Evolutionary conservation across 208 protist species (phyloP).

Genomic region (Trypanosoma platydactyli): DNA sequence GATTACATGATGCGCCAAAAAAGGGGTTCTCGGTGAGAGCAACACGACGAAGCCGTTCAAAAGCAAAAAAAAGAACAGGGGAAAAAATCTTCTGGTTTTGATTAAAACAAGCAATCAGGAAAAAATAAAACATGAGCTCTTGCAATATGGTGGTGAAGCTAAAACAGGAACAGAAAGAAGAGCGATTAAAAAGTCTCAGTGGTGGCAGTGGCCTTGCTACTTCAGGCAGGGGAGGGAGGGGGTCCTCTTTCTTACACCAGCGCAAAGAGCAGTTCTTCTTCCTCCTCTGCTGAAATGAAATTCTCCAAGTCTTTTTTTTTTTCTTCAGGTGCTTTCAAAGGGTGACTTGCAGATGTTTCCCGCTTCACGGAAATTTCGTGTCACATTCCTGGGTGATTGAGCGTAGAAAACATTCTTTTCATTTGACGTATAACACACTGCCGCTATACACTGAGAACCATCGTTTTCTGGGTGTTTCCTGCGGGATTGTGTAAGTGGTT

Average conservation of each 20-base stretch:
- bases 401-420: constrained; percentile 68
- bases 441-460: constrained; percentile 70
- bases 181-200: neutral
- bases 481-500: constrained; percentile 42
- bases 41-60: neutral
- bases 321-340: neutral
- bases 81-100: constrained; percentile 6
- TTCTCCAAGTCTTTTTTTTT: neutral
- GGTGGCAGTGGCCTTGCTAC: too few species aligned
- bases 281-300: neutral
- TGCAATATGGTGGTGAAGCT: neutral
- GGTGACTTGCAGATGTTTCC: too few species aligned
- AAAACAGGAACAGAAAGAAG: neutral
- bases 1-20: too few species aligned
- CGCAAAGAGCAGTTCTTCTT: neutral
- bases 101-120: constrained; percentile 8
- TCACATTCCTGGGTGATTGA: neutral
- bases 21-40: neutral
- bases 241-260: neutral
- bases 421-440: constrained; percentile 89
- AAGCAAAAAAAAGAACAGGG: constrained; percentile 5
- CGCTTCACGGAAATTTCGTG: neutral
- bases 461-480: constrained; percentile 48
- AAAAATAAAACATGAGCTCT: constrained; percentile 13
- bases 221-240: too few species aligned